These are phyloP conservation scores for Jaminaea rosea DNA, from an alignment of 1,284 basidiomycete genomes.

Conservation along the genomic window DNA sequence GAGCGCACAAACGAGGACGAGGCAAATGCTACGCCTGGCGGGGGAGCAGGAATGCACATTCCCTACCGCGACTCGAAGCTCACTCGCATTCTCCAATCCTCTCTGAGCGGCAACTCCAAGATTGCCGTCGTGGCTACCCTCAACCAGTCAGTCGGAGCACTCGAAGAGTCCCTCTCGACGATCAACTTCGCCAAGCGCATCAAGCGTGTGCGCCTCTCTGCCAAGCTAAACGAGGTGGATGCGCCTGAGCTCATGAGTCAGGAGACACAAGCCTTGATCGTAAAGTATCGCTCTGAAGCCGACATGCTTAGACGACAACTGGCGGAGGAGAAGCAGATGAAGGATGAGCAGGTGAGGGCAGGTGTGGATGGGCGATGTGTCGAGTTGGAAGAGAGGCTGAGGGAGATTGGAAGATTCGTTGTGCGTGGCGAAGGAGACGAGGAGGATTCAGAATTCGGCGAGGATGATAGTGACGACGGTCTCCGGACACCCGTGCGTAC, in stretches of 20 bases:
- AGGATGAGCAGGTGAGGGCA: not conserved
- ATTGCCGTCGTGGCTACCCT: slow-evolving; percentile 94
- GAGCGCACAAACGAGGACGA: too few relatives aligned
- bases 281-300: slow-evolving; percentile 36
- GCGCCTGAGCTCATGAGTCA: slow-evolving; percentile 3
- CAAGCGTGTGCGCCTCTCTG: slow-evolving; percentile 69
- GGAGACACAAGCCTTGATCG: slow-evolving; percentile 34
- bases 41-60: slow-evolving; percentile 55
- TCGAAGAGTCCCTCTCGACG: slow-evolving; percentile 72
- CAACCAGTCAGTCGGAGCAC: slow-evolving; percentile 48
- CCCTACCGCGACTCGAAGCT: slow-evolving; percentile 90
- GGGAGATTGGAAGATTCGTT: slow-evolving; percentile 32
- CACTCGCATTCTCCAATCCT: slow-evolving; percentile 88
- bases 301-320: slow-evolving; percentile 31
- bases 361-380: slow-evolving; percentile 1
- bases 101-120: slow-evolving; percentile 83
- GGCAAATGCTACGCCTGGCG: not conserved
- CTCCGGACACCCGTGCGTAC: slow-evolving; percentile 1
- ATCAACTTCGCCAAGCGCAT: slow-evolving; percentile 79
- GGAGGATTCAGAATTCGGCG: slow-evolving; percentile 5
- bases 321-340: slow-evolving; percentile 13
- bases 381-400: slow-evolving; percentile 31
- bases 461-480: not conserved
- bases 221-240: slow-evolving; percentile 78
- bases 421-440: slow-evolving; percentile 22